A percentile compares a stretch with the other conserved stretches of the same genome.
phyloP scores from a whole-genome alignment of 345 rosid genomes.

The Eucalyptus lansdowneana region DNA sequence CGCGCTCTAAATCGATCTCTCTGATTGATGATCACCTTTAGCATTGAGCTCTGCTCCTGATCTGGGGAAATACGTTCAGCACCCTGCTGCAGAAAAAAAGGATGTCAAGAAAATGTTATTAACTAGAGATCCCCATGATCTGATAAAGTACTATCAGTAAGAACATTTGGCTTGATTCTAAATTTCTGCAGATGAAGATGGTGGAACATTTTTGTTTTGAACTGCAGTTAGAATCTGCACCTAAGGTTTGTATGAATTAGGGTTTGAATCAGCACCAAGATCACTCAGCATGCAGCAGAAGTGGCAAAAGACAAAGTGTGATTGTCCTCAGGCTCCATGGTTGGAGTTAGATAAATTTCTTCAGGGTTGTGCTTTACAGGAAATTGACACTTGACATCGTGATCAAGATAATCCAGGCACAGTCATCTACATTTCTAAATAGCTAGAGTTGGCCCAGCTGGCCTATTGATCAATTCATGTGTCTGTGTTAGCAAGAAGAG shows the following conservation, averaged over 20 bases:
- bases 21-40: slow-evolving; percentile 92
- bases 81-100: slow-evolving; percentile 28
- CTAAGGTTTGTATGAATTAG: background rate
- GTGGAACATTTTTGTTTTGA: background rate
- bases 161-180: background rate
- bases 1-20: slow-evolving; percentile 88
- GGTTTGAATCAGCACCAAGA: background rate
- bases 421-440: background rate
- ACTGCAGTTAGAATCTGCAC: background rate
- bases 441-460: background rate
- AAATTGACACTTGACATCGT: background rate
- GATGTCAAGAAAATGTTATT: background rate
- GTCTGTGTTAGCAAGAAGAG: background rate
- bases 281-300: background rate
- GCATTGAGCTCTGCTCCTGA: slow-evolving; percentile 96
- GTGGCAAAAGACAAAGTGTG: background rate
- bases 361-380: background rate
- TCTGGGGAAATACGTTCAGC: slow-evolving; percentile 67
- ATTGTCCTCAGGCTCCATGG: background rate
- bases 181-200: background rate
- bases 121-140: background rate
- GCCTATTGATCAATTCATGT: background rate
- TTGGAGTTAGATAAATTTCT: background rate
- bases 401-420: background rate
- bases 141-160: background rate